Percentiles rank a stretch among this genome's conserved stretches.
These are phyloP conservation scores for Leccinum variicolor DNA, from an alignment of 768 basidiomycete genomes.

Conservation along the genomic window DNA sequence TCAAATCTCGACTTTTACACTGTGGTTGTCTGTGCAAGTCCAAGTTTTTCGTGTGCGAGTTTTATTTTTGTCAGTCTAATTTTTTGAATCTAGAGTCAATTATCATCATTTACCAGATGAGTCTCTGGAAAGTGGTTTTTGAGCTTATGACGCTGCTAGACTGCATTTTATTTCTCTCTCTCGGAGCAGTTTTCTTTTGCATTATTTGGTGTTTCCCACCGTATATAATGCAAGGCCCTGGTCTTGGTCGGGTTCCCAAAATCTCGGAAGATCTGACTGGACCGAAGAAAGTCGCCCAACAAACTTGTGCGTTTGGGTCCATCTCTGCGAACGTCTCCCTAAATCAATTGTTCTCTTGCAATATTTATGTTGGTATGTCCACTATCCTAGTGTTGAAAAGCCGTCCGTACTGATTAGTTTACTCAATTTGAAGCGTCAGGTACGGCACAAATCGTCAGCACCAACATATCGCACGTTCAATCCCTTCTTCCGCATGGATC, in stretches of 20 bases:
- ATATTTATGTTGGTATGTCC: constrained; percentile 9
- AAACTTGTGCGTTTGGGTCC: neutral
- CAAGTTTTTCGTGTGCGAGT: neutral
- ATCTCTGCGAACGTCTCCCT: neutral
- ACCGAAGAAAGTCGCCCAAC: neutral
- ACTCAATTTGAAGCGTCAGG: neutral
- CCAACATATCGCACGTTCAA: neutral
- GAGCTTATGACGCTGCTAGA: neutral
- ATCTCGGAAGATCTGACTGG: neutral
- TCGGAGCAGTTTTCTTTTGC: neutral
- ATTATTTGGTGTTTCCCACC: constrained; percentile 11
- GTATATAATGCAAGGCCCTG: neutral
- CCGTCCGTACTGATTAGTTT: neutral
- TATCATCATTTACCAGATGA: neutral
- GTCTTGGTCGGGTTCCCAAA: neutral
- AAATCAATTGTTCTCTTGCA: neutral
- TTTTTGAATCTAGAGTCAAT: neutral
- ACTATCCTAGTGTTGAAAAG: neutral
- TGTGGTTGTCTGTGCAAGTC: neutral
- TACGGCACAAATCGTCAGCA: neutral
- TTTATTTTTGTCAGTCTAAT: neutral
- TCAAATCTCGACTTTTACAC: neutral
- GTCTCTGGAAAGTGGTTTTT: neutral
- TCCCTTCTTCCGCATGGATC: neutral
- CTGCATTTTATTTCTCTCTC: neutral